Evolutionary conservation across 495 filamentous ascomycete genomes (phyloP), one percentile per base, ranked within the genome.

Genomic region (Penicillium fimorum): DNA sequence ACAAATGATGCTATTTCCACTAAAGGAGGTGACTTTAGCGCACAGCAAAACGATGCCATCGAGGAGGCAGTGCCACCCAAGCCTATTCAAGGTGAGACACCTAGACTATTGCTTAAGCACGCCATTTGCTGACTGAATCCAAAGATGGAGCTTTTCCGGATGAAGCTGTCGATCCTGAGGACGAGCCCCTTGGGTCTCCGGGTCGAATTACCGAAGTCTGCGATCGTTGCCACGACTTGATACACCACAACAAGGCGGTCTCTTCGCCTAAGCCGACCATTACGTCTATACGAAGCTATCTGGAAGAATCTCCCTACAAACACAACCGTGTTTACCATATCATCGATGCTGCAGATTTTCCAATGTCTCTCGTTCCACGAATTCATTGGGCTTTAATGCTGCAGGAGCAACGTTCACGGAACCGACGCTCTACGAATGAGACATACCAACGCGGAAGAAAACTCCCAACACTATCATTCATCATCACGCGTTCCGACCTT

Each of bases 341-440:
- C n/a, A 65, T 97, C n/a, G 94, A 99, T 65, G 94, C 94, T 5
- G 95, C 92, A 15, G 94, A 99, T 67, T 96, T 99, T 59, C 94
- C 94, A 20, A 86, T 99, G 79, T 96, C 93, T 2, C 68, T 99
- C 10, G 71, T 96, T 7, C 86, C 88, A 2, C 79, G 82, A 41
- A 77, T 91, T 20, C 77, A 82, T 45, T 63, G 66, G 33, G 72
- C 78, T 15, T 77, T 97, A 1, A 75, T 82, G 2, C 60, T 87
- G 1, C 77, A 84, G 48, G 83, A 85, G 10, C 79, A 90, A 55
- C 82, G 92, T 53, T 86, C 89, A 0, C 79, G 78, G 33, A 97
- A 97, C 62, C 84, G 92, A 37, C 78, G 92, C 37, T 79, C 89
- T 0, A 80, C 81, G 38, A 76, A 72, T 7, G 76, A 76, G n/a